These are phyloP conservation scores for Spizellomyces sp. DNA, from an alignment of 192 early-diverging fungal genomes.

Conservation along the genomic window DNA sequence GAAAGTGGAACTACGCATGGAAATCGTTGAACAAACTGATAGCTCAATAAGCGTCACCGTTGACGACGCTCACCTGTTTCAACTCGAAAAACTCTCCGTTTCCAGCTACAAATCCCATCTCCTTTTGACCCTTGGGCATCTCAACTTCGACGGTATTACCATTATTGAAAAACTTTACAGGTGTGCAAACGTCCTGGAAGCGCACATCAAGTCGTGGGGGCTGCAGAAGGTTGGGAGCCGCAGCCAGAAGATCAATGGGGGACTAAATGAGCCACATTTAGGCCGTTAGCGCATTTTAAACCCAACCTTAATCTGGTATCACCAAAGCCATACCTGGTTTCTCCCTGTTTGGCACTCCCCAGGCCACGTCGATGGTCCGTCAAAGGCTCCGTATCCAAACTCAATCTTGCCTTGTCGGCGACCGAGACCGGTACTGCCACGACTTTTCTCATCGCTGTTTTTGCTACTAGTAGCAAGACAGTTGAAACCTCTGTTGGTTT, in stretches of 20 bases:
- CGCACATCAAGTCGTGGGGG: conserved; percentile 2
- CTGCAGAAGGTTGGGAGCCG: not conserved
- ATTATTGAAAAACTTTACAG: conserved; percentile 36
- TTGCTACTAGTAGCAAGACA: too few relatives aligned
- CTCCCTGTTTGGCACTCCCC: too few relatives aligned
- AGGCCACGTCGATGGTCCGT: not conserved
- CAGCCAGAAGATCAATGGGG: conserved; percentile 51
- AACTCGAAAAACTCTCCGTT: conserved; percentile 6
- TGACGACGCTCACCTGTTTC: too few relatives aligned
- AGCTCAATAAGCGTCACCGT: too few relatives aligned
- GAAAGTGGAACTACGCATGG: conserved; percentile 60
- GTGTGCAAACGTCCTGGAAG: conserved; percentile 7
- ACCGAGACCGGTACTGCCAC: too few relatives aligned
- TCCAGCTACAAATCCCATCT: too few relatives aligned
- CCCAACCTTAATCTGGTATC: too few relatives aligned
- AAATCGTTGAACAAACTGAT: too few relatives aligned
- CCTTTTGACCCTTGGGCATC: too few relatives aligned
- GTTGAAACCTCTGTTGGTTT: too few relatives aligned
- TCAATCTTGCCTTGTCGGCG: not conserved
- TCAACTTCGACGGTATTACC: conserved; percentile 47
- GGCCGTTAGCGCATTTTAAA: not conserved
- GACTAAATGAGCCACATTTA: conserved; percentile 42
- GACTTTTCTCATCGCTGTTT: too few relatives aligned
- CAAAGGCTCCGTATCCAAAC: conserved; percentile 2
- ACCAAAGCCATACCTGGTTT: too few relatives aligned